Percentiles rank a stretch among this genome's conserved stretches.
Conservation (phyloP, 441 rosid genomes). For the Brassica balearica region DNA sequence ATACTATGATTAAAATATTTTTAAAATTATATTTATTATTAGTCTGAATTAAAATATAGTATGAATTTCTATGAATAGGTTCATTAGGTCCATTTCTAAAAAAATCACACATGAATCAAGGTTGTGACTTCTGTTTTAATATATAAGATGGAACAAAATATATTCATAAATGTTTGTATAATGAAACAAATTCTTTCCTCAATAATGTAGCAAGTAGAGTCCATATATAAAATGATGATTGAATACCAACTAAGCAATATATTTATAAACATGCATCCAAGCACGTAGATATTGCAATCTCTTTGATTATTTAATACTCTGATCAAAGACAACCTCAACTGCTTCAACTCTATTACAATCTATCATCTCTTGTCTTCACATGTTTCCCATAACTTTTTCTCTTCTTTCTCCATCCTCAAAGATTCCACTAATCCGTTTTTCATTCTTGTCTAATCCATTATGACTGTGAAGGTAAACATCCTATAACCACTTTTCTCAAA, state of each 20-base stretch:
- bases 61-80: no score
- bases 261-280: slow-evolving; percentile 30
- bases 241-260: slow-evolving; percentile 36
- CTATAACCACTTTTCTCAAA: slow-evolving; percentile 13
- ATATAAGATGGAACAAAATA: not conserved
- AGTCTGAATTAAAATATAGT: no score
- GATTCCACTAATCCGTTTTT: slow-evolving; percentile 14
- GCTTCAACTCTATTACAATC: slow-evolving; percentile 37
- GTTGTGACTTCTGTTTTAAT: no score
- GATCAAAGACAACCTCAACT: slow-evolving; percentile 35
- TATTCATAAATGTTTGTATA: slow-evolving; percentile 4
- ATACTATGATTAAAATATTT: no score
- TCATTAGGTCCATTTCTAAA: no score
- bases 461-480: slow-evolving; percentile 45
- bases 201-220: slow-evolving; percentile 36
- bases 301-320: slow-evolving; percentile 33
- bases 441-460: slow-evolving; percentile 29
- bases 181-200: slow-evolving; percentile 16
- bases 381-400: slow-evolving; percentile 19
- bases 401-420: slow-evolving; percentile 28
- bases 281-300: slow-evolving; percentile 26
- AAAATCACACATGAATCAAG: no score
- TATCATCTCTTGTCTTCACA: slow-evolving; percentile 39
- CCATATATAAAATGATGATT: slow-evolving; percentile 28
- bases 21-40: no score